phyloP scores from a whole-genome alignment of 805 yeast species.

The Yarrowia bubula region DNA sequence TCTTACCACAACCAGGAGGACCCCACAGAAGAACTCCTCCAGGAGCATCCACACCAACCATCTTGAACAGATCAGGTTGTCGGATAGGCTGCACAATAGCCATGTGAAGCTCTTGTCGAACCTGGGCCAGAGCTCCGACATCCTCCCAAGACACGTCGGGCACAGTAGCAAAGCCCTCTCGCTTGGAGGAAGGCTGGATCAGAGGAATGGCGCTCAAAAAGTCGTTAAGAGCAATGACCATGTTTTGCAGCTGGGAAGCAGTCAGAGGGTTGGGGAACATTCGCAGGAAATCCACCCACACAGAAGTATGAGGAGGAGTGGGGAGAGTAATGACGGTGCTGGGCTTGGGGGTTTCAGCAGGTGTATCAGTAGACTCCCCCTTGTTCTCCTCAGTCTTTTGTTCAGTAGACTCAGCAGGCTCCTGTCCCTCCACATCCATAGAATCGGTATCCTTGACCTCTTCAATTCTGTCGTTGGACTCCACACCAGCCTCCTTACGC shows the following conservation, averaged over 20 bases:
- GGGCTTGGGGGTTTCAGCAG: background rate
- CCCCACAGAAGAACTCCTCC: slow-evolving; percentile 98
- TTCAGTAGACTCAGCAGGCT: slow-evolving; percentile 21
- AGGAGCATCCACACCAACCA: slow-evolving; percentile 94
- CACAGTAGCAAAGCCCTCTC: slow-evolving; percentile 98
- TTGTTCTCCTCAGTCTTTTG: background rate
- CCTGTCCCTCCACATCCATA: slow-evolving; percentile 42
- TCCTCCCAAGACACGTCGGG: slow-evolving; percentile 96
- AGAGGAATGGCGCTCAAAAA: slow-evolving; percentile 83
- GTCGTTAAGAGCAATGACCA: slow-evolving; percentile 75
- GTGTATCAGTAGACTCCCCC: slow-evolving; percentile 32
- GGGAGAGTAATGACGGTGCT: slow-evolving; percentile 11
- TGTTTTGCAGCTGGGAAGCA: slow-evolving; percentile 67
- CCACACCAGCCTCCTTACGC: slow-evolving; percentile 29
- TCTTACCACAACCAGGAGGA: slow-evolving; percentile 99
- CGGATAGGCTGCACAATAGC: slow-evolving; percentile 96
- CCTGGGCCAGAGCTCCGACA: slow-evolving; percentile 82
- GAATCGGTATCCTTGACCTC: slow-evolving; percentile 33
- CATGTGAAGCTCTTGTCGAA: slow-evolving; percentile 90
- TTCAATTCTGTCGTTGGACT: slow-evolving; percentile 26
- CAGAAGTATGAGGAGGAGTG: slow-evolving; percentile 34
- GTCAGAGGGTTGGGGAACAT: slow-evolving; percentile 80
- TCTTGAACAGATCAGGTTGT: slow-evolving; percentile 82
- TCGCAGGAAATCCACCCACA: slow-evolving; percentile 55
- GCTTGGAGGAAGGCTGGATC: slow-evolving; percentile 93